Conservation (phyloP, 2,329 filamentous ascomycete species). For the Chaetomium strumarium region DNA sequence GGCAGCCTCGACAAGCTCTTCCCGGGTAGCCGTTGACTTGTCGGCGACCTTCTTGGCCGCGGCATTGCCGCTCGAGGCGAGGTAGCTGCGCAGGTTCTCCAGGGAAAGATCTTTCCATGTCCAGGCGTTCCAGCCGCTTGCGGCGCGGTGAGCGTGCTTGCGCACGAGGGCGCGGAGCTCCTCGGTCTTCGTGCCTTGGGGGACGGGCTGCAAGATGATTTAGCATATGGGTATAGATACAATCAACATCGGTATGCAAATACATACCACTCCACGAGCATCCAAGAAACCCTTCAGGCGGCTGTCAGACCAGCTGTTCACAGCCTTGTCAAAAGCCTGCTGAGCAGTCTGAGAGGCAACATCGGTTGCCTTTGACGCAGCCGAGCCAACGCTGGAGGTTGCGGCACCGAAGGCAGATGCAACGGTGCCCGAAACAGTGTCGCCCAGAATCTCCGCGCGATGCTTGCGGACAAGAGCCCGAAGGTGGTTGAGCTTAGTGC, state of each 20-base stretch:
- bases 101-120: slow-evolving; percentile 72
- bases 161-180: slow-evolving; percentile 71
- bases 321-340: slow-evolving; percentile 59
- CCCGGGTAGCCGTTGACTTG: slow-evolving; percentile 60
- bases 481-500: slow-evolving; percentile 83
- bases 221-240: neutral
- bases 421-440: slow-evolving; percentile 53
- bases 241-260: neutral
- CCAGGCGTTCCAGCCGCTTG: slow-evolving; percentile 64
- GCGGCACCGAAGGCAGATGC: slow-evolving; percentile 63
- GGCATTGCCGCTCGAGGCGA: slow-evolving; percentile 46
- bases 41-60: slow-evolving; percentile 54
- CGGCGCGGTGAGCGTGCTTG: slow-evolving; percentile 64
- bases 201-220: slow-evolving; percentile 46
- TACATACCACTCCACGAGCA: slow-evolving; percentile 55
- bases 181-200: slow-evolving; percentile 64
- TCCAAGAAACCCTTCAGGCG: slow-evolving; percentile 74
- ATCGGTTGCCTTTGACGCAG: slow-evolving; percentile 71
- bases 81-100: slow-evolving; percentile 61
- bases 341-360: slow-evolving; percentile 55
- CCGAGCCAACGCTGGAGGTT: slow-evolving; percentile 67
- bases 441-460: slow-evolving; percentile 63
- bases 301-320: slow-evolving; percentile 65
- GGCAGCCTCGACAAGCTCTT: slow-evolving; percentile 65
- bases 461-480: slow-evolving; percentile 86